phyloP scores from a whole-genome alignment of 208 protist species.

The Trichomonas vaginalis region DNA sequence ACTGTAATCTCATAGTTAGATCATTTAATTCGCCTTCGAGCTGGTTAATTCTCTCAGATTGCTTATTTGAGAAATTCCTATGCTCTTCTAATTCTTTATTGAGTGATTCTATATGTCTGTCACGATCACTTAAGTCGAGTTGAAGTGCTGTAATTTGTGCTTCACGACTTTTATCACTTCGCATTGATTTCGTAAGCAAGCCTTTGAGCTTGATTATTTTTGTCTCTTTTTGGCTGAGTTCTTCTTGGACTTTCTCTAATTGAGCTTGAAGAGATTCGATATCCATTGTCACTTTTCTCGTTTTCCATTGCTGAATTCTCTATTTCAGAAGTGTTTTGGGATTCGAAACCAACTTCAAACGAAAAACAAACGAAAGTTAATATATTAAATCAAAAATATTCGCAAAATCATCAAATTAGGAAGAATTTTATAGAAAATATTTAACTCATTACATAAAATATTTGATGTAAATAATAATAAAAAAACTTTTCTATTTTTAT shows the following conservation, averaged over 20 bases:
- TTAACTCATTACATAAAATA: too few relatives aligned
- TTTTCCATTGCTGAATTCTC: too few relatives aligned
- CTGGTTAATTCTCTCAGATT: neutral
- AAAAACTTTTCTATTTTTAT: too few relatives aligned
- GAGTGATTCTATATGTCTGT: neutral
- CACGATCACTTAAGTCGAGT: neutral
- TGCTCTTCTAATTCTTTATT: neutral
- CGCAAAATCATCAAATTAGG: too few relatives aligned
- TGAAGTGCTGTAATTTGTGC: neutral
- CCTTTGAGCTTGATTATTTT: neutral
- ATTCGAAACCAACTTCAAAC: too few relatives aligned
- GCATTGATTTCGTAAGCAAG: neutral
- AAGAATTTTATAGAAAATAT: too few relatives aligned
- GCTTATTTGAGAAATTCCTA: neutral
- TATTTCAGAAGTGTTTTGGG: too few relatives aligned
- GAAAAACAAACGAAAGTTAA: too few relatives aligned
- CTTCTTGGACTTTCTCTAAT: neutral
- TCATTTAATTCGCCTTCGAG: neutral
- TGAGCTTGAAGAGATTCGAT: constrained; percentile 1
- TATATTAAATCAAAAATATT: too few relatives aligned
- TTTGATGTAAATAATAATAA: too few relatives aligned
- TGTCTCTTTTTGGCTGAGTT: neutral
- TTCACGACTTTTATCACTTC: neutral
- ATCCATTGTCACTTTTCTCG: neutral
- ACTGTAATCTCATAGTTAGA: neutral